Conservation (phyloP, 2,329 filamentous ascomycete genomes). For the Akanthomyces dipterigenus region DNA sequence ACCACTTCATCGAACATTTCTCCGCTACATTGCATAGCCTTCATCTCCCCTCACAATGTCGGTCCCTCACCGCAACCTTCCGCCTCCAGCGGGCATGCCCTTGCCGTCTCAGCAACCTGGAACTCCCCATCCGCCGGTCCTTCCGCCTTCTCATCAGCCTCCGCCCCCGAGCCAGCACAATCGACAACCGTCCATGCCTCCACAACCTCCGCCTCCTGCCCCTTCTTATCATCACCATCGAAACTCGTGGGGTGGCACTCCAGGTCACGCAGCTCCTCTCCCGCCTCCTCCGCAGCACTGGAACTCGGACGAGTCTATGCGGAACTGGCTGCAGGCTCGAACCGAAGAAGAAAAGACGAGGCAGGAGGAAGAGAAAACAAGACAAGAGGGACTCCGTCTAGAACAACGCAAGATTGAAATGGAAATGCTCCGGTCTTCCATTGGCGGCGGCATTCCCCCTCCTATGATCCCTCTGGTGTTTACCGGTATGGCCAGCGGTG, state of each 20-base stretch:
- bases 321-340: slow-evolving; percentile 63
- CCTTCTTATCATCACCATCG: slow-evolving; percentile 27
- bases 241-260: slow-evolving; percentile 26
- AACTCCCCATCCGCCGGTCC: slow-evolving; percentile 1
- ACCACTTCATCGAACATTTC: slow-evolving; percentile 5
- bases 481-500: slow-evolving; percentile 58
- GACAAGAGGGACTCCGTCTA: slow-evolving; percentile 57
- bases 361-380: slow-evolving; percentile 67
- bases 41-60: slow-evolving; percentile 50
- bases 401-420: slow-evolving; percentile 69
- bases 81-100: slow-evolving; percentile 53
- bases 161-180: slow-evolving; percentile 13
- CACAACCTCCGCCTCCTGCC: slow-evolving; percentile 19
- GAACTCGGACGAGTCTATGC: slow-evolving; percentile 64
- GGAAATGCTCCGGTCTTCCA: slow-evolving; percentile 62
- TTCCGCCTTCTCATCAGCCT: slow-evolving; percentile 7
- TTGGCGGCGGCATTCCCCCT: slow-evolving; percentile 65
- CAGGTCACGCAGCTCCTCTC: slow-evolving; percentile 39
- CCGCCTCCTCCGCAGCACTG: slow-evolving; percentile 60
- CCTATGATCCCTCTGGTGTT: slow-evolving; percentile 71
- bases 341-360: slow-evolving; percentile 65
- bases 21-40: slow-evolving; percentile 30
- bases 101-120: slow-evolving; percentile 36
- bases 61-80: slow-evolving; percentile 55
- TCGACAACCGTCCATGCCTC: slow-evolving; percentile 19